phyloP scores from a whole-genome alignment of 495 filamentous ascomycete genomes.

The Daldinia concentrica region DNA sequence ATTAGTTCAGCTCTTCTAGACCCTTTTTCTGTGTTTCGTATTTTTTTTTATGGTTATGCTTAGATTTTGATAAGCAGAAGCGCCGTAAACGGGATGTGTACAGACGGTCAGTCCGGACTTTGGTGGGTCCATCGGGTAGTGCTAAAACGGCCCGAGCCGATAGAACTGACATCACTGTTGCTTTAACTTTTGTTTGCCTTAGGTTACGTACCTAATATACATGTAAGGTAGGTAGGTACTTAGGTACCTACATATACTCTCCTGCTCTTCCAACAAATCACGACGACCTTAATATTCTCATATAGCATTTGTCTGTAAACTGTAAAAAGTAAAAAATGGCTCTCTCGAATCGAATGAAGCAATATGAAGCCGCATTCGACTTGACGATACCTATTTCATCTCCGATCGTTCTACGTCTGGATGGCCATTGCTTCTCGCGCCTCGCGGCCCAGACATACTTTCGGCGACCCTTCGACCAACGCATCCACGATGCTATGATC shows the following conservation, averaged over 20 bases:
- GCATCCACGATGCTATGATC: conserved; percentile 25
- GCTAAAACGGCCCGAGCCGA: conserved; percentile 15
- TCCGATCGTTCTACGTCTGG: conserved; percentile 22
- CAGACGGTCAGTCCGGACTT: conserved; percentile 12
- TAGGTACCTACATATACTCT: not conserved
- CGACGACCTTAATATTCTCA: not conserved
- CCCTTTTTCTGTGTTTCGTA: too few relatives aligned
- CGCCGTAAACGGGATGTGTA: too few relatives aligned
- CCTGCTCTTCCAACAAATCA: not conserved
- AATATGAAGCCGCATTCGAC: conserved; percentile 21
- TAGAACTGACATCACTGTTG: conserved; percentile 10
- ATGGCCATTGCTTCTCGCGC: conserved; percentile 26
- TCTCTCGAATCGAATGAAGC: conserved; percentile 27
- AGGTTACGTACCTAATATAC: not conserved
- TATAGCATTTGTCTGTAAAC: not conserved
- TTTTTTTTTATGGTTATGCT: too few relatives aligned
- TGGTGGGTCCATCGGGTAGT: conserved; percentile 2
- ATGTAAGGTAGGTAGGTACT: too few relatives aligned
- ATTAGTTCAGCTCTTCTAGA: too few relatives aligned
- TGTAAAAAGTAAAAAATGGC: too few relatives aligned
- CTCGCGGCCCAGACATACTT: conserved; percentile 14
- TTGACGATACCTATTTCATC: conserved; percentile 13
- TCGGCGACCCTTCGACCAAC: conserved; percentile 19
- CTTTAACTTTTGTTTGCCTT: not conserved
- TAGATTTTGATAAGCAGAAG: too few relatives aligned